Evolutionary conservation across 257 asterid genomes (phyloP).

Genomic region (Phtheirospermum japonicum): DNA sequence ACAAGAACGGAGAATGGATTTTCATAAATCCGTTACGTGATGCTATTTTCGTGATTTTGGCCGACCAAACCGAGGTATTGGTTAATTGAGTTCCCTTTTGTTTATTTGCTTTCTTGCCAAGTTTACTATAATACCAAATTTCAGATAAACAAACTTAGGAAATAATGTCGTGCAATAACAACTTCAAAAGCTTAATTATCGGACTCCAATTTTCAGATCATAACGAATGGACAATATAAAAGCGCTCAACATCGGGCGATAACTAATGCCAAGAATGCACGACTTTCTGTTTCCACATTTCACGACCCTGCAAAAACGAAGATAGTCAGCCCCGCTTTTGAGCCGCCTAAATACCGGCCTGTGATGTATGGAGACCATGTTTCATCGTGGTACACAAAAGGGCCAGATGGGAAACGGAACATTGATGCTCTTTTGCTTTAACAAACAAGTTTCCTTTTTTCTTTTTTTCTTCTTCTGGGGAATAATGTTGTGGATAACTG

Average conservation of each 20-base stretch:
- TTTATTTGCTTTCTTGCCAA: constrained; percentile 2
- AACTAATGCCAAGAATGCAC: constrained; percentile 55
- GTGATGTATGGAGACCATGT: constrained; percentile 74
- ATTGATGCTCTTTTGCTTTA: constrained; percentile 66
- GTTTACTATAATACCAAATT: background rate
- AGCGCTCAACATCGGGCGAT: constrained; percentile 82
- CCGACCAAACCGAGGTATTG: constrained; percentile 92
- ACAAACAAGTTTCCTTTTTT: background rate
- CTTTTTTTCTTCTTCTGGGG: background rate
- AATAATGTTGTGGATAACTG: background rate
- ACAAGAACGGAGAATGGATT: constrained; percentile 79
- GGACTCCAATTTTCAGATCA: constrained; percentile 41
- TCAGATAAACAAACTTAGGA: background rate
- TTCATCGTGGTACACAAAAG: constrained; percentile 82
- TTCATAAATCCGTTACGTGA: constrained; percentile 50
- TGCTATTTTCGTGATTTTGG: constrained; percentile 77
- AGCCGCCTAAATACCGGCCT: constrained; percentile 56
- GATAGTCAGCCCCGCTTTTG: constrained; percentile 49
- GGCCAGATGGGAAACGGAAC: constrained; percentile 84
- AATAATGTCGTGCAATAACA: too few relatives aligned
- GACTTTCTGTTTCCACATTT: constrained; percentile 86
- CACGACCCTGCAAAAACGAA: constrained; percentile 80
- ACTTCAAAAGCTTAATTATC: too few relatives aligned
- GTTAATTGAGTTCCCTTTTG: background rate
- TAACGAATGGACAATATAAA: constrained; percentile 74